These are phyloP conservation scores for Auricularia heimuer DNA, from an alignment of 768 basidiomycete genomes.

Conservation along the genomic window DNA sequence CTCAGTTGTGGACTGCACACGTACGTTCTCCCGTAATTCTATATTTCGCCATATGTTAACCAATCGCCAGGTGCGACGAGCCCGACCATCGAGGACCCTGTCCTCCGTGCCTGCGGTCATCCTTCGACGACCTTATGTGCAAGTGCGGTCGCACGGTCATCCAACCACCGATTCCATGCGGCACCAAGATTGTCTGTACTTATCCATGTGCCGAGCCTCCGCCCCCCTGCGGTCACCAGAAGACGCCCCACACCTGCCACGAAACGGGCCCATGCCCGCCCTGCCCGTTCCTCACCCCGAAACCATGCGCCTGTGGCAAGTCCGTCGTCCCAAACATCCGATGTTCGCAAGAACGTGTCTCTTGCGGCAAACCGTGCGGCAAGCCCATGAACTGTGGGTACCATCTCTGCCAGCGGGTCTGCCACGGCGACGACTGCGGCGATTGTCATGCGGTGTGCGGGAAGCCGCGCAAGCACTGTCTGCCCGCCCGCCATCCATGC, in stretches of 20 bases:
- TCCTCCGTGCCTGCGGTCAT: slow-evolving; percentile 73
- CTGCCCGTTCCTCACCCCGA: slow-evolving; percentile 71
- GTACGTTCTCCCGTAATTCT: neutral
- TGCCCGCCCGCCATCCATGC: slow-evolving; percentile 67
- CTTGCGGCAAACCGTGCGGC: slow-evolving; percentile 75
- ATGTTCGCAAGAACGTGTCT: slow-evolving; percentile 81
- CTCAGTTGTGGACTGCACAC: slow-evolving; percentile 68
- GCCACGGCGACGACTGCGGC: slow-evolving; percentile 79
- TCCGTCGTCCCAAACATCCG: slow-evolving; percentile 65
- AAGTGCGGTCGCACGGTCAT: slow-evolving; percentile 77
- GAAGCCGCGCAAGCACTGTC: slow-evolving; percentile 74
- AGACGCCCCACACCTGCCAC: slow-evolving; percentile 73
- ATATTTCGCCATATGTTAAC: neutral
- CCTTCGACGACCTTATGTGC: slow-evolving; percentile 88
- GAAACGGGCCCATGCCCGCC: slow-evolving; percentile 68
- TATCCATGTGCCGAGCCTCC: slow-evolving; percentile 70
- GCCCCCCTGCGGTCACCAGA: slow-evolving; percentile 75
- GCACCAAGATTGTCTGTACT: slow-evolving; percentile 64
- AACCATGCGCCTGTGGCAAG: slow-evolving; percentile 85
- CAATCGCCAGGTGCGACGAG: slow-evolving; percentile 42
- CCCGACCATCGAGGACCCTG: slow-evolving; percentile 79
- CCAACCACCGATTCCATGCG: slow-evolving; percentile 85
- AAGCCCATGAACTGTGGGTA: slow-evolving; percentile 78
- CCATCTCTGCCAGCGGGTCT: slow-evolving; percentile 74
- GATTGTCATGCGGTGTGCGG: slow-evolving; percentile 68